Conservation (phyloP, 441 rosid species). For the Euphorbia corollata region DNA sequence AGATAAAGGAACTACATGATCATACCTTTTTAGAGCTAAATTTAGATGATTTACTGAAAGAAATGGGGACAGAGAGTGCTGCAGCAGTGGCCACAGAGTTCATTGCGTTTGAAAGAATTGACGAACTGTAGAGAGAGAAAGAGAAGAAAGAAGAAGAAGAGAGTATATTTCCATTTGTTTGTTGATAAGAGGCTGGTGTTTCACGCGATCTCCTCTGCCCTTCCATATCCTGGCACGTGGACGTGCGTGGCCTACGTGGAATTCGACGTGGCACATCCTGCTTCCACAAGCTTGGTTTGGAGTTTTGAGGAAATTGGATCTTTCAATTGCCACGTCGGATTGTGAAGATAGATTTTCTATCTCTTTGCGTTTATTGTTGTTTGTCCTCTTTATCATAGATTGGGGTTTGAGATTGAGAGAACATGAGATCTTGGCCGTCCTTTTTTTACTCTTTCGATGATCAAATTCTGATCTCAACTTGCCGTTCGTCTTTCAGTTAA, state of each 20-base stretch:
- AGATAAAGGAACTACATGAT: not conserved
- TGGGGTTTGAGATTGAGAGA: not conserved
- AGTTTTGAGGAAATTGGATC: slow-evolving; percentile 13
- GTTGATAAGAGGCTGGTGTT: slow-evolving; percentile 58
- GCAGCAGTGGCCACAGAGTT: slow-evolving; percentile 60
- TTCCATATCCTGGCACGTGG: slow-evolving; percentile 61
- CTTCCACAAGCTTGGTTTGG: slow-evolving; percentile 48
- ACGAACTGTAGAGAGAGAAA: slow-evolving; percentile 10
- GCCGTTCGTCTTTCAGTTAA: not conserved
- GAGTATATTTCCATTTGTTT: slow-evolving; percentile 19
- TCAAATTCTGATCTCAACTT: not conserved
- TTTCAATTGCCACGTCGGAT: slow-evolving; percentile 65
- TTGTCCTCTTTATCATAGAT: not conserved
- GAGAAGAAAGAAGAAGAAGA: slow-evolving; percentile 7
- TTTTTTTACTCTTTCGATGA: not conserved
- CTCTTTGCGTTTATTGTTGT: slow-evolving; percentile 15
- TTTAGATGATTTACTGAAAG: slow-evolving; percentile 47
- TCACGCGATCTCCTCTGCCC: slow-evolving; percentile 68
- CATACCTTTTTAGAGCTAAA: slow-evolving; percentile 49
- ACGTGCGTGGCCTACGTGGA: slow-evolving; percentile 12
- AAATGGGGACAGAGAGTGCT: slow-evolving; percentile 63
- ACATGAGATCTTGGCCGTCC: not conserved
- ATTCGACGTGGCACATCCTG: slow-evolving; percentile 43
- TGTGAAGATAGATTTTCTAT: slow-evolving; percentile 36
- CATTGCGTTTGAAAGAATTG: slow-evolving; percentile 42